Percentiles rank a stretch among this genome's conserved stretches.
Conservation (phyloP, 768 basidiomycete genomes). For the Tylopilus rubrobrunneus region DNA sequence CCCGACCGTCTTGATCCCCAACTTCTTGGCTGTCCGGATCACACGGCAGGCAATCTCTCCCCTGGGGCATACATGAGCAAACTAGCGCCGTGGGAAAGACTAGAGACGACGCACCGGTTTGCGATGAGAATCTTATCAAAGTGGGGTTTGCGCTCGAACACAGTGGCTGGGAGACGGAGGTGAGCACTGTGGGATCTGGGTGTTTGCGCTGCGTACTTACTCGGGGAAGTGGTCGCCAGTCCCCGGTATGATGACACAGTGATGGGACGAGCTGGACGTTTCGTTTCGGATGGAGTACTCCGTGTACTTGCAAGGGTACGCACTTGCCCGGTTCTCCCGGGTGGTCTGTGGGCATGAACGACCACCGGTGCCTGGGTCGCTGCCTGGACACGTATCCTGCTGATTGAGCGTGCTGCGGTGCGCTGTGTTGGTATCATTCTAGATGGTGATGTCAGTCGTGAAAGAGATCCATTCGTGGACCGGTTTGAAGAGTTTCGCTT, state of each 20-base stretch:
- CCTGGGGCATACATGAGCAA: slow-evolving; percentile 36
- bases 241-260: slow-evolving; percentile 1
- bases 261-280: background rate
- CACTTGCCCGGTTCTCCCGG: slow-evolving; percentile 7
- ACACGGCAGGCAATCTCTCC: slow-evolving; percentile 97
- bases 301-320: slow-evolving; percentile 3
- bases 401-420: slow-evolving; percentile 22
- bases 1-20: slow-evolving; percentile 89
- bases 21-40: slow-evolving; percentile 81
- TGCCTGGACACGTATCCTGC: slow-evolving; percentile 17
- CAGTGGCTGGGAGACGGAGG: background rate
- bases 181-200: background rate
- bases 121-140: slow-evolving; percentile 92
- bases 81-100: background rate
- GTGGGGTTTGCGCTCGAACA: slow-evolving; percentile 42
- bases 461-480: background rate
- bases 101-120: slow-evolving; percentile 51
- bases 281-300: background rate
- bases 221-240: slow-evolving; percentile 14
- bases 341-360: slow-evolving; percentile 5
- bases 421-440: slow-evolving; percentile 32
- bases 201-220: slow-evolving; percentile 10
- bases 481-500: background rate
- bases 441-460: background rate
- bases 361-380: slow-evolving; percentile 5